Percentiles rank a stretch among this genome's conserved stretches.
Conservation (phyloP, 192 early-diverging fungal species). For the Coemansia sp. region DNA sequence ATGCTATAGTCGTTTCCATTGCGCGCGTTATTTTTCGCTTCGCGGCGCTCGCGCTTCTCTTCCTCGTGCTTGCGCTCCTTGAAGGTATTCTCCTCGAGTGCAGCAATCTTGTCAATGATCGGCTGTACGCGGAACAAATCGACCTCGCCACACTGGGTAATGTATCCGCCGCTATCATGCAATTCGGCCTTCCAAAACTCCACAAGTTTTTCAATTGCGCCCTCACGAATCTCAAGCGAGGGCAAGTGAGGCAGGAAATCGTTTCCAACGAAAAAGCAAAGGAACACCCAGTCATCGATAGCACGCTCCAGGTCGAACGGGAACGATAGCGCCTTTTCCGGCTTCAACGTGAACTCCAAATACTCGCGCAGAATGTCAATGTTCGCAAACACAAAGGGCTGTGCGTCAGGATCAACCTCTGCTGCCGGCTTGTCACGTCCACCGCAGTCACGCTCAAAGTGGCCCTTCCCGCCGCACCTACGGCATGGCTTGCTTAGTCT, state of each 20-base stretch:
- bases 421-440: slow-evolving; percentile 25
- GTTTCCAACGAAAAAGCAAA: slow-evolving; percentile 98
- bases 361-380: slow-evolving; percentile 88
- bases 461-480: slow-evolving; percentile 63
- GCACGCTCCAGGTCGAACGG: slow-evolving; percentile 85
- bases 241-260: slow-evolving; percentile 97
- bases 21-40: slow-evolving; percentile 6
- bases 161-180: slow-evolving; percentile 72
- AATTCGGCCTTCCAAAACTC: slow-evolving; percentile 87
- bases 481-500: slow-evolving; percentile 68
- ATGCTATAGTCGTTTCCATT: slow-evolving; percentile 14
- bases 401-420: slow-evolving; percentile 31
- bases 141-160: slow-evolving; percentile 80
- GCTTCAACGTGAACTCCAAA: slow-evolving; percentile 77
- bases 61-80: slow-evolving; percentile 61
- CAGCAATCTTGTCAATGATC: slow-evolving; percentile 81
- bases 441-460: slow-evolving; percentile 54
- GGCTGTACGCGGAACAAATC: slow-evolving; percentile 74
- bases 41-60: slow-evolving; percentile 47
- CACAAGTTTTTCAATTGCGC: slow-evolving; percentile 86
- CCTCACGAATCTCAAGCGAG: slow-evolving; percentile 91
- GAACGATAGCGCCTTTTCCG: slow-evolving; percentile 63
- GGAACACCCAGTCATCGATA: slow-evolving; percentile 96
- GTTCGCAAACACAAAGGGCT: slow-evolving; percentile 82
- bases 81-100: slow-evolving; percentile 80